Conservation (phyloP, 805 yeast genomes). For the Ogataea minuta region DNA sequence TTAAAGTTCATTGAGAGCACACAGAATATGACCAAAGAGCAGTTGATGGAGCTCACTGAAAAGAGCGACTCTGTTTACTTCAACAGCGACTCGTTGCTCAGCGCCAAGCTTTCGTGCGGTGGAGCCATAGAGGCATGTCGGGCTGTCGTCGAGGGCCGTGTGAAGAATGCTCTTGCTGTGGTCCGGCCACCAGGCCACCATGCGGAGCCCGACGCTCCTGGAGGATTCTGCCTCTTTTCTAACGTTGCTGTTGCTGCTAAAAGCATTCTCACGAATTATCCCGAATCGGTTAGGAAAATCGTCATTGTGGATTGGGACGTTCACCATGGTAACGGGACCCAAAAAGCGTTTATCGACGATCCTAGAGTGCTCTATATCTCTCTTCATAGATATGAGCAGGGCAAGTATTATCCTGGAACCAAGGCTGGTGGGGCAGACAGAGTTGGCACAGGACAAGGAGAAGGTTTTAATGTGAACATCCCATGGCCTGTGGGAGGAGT, state of each 20-base stretch:
- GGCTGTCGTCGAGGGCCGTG: conserved; percentile 90
- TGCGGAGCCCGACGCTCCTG: conserved; percentile 96
- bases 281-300: conserved; percentile 82
- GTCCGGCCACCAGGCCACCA: conserved; percentile 99
- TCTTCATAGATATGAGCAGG: conserved; percentile 88
- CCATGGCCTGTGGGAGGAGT: conserved; percentile 94
- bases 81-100: conserved; percentile 81
- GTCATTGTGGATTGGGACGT: conserved; percentile 96
- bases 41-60: conserved; percentile 78
- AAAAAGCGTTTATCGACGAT: conserved; percentile 83
- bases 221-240: conserved; percentile 94
- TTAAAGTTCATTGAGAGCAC: conserved; percentile 73
- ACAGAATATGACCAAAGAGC: conserved; percentile 71
- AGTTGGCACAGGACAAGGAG: conserved; percentile 83
- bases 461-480: conserved; percentile 83
- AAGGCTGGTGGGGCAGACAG: conserved; percentile 77
- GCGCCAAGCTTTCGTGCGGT: conserved; percentile 93
- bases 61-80: conserved; percentile 92
- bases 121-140: conserved; percentile 96
- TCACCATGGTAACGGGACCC: conserved; percentile 99
- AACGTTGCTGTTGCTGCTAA: conserved; percentile 98
- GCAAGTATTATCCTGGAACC: conserved; percentile 92
- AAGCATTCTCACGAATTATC: conserved; percentile 74
- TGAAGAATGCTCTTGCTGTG: conserved; percentile 88
- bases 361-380: conserved; percentile 90